Base-by-base conservation (phyloP, 176 grass and related monocot genomes). In the Carex scoparia region DNA sequence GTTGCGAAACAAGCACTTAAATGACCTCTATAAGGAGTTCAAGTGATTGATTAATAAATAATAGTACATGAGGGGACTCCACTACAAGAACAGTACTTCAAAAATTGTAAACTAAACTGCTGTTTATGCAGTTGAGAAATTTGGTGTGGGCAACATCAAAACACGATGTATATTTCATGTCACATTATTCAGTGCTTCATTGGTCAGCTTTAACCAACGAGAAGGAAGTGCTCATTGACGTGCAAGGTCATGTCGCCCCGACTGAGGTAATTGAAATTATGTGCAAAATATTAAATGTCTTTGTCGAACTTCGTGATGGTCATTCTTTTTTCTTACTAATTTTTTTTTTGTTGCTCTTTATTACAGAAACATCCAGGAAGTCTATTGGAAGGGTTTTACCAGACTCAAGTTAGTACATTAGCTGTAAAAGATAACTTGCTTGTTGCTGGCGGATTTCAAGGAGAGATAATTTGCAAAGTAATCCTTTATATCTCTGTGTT, bases 401-500 rank as follows among this genome's bases (percentile, higher is more conserved):
- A 74, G 14, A 90, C 92, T 90, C 84, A 93, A 91, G 90, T 94
- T 69, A 93, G 89, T 75, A 91, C 92, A 56, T 88, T 97, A 87
- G 84, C 92, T 68, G 89, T 97, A 44, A 94, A 92, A 81, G 69
- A 91, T 77, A 93, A 94, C 71, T 89, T 97, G 61, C 86, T 97
- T 69, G 79, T 97, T 80, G 89, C 82, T 61, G 94, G 94, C 18
- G 92, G 94, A n/a, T 90, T 97, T 85, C 89, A 62, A 71, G 92
- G 94, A 77, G 92, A 94, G 87, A 84, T 94, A 70, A 93, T 97
- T 90, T 97, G 94, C 84, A 97, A 97, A 91, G 94, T 91, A 91
- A 85, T 81, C 67, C 18, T 86, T 83, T 72, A 81, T 63, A 55
- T 80, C 65, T 84, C 65, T 46, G 23, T 48, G 38, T 74, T 72